Conservation (phyloP, 495 filamentous ascomycete genomes). For the Geoglossum glabrum region DNA sequence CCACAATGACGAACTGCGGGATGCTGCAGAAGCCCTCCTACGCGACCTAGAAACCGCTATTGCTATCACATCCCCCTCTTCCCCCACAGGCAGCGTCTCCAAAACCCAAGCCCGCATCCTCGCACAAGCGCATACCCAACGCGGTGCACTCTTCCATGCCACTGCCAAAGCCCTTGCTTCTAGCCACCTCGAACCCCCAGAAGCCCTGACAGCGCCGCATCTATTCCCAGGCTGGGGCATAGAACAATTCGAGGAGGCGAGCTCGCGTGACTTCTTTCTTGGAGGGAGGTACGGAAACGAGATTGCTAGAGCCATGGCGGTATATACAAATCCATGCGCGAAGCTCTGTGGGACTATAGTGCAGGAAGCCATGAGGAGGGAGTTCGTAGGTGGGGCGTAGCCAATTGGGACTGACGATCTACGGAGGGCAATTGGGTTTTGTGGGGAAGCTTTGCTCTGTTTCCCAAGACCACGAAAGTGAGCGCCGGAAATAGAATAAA, state of each 20-base stretch:
- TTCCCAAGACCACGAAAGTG: too few relatives aligned
- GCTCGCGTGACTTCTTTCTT: slow-evolving; percentile 50
- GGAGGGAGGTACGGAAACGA: slow-evolving; percentile 64
- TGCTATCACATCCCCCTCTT: slow-evolving; percentile 34
- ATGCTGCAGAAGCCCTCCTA: not conserved
- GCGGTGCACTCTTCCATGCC: slow-evolving; percentile 47
- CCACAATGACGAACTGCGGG: slow-evolving; percentile 5
- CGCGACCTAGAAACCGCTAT: slow-evolving; percentile 48
- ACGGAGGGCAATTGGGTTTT: too few relatives aligned
- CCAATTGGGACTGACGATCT: not conserved
- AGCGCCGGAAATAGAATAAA: too few relatives aligned
- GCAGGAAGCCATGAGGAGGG: slow-evolving; percentile 64
- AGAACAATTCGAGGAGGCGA: slow-evolving; percentile 47
- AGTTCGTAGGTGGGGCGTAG: slow-evolving; percentile 16
- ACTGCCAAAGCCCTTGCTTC: slow-evolving; percentile 18
- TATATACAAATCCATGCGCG: slow-evolving; percentile 68
- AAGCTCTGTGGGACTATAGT: slow-evolving; percentile 82
- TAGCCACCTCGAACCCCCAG: not conserved
- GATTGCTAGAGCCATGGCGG: slow-evolving; percentile 53
- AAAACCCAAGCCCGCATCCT: slow-evolving; percentile 39
- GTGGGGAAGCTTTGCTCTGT: too few relatives aligned
- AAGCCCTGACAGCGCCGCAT: not conserved
- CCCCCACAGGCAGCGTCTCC: slow-evolving; percentile 31
- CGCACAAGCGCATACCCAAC: slow-evolving; percentile 53
- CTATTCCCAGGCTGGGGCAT: slow-evolving; percentile 23